Evolutionary conservation across 139 green algal species (phyloP).

Genomic region (Chlamydomonas sp.): DNA sequence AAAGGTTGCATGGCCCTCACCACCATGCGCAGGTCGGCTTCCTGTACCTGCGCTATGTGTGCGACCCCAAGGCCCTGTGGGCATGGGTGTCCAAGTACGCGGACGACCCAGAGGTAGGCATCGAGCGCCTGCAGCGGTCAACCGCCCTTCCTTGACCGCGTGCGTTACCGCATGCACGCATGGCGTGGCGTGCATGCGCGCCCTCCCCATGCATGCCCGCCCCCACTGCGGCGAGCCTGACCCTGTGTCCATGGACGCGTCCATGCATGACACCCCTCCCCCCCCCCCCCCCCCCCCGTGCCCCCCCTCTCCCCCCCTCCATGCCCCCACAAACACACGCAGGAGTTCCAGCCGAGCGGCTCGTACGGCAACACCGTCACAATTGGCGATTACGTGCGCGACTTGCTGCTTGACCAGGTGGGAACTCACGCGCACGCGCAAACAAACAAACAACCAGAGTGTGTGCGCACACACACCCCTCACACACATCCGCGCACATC

Average conservation of each 20-base stretch:
- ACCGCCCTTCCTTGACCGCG: too few species aligned
- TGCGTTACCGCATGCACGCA: too few species aligned
- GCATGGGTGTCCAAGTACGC: constrained; percentile 75
- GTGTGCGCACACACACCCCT: too few species aligned
- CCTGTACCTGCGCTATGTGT: constrained; percentile 88
- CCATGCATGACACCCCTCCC: too few species aligned
- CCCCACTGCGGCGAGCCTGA: background rate
- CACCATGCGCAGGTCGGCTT: constrained; percentile 72
- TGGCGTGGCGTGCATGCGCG: too few species aligned
- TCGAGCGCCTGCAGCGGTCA: too few species aligned
- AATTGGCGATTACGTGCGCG: constrained; percentile 76
- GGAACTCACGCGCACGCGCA: too few species aligned
- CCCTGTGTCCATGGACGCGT: too few species aligned
- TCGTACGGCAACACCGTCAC: constrained; percentile 52
- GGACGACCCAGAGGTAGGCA: constrained; percentile 70
- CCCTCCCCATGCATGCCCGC: constrained; percentile 8
- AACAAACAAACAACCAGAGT: too few species aligned
- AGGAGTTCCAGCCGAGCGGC: constrained; percentile 66
- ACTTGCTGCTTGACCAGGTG: constrained; percentile 87
- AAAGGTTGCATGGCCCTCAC: background rate
- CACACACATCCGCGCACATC: too few species aligned
- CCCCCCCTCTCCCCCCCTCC: background rate
- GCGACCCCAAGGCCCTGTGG: constrained; percentile 79
- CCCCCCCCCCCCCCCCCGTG: background rate
- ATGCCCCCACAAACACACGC: too few species aligned